Base-by-base conservation (phyloP, 305 asterid genomes). In the Euphrasia arctica region DNA sequence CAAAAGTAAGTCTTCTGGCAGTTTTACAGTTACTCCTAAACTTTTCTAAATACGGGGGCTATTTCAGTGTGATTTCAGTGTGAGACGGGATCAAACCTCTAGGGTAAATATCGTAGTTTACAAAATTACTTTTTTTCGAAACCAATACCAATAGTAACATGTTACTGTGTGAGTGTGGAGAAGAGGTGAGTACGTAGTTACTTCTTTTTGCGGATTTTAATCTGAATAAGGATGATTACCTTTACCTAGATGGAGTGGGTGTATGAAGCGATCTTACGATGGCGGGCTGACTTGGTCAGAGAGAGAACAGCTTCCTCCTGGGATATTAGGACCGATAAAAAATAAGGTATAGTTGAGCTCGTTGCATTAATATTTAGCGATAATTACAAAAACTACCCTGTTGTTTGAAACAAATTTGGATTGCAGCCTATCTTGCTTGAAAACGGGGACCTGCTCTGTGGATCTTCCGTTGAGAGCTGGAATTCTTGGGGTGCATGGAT, bases 401-500 rank as follows among this genome's bases (percentile, higher is more conserved):
- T 43, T 3, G 43, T 48, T 65, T 13, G 41, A 66, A 66, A 47
- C 41, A 43, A 54, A 45, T 56, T 15, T 71, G 15, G 55, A 67
- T 36, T 29, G 43, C 84, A 91, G 97, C 98, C 98, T 51, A 74
- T 91, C 77, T 72, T 91, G 80, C 83, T 89, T 55, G 89, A 80
- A 64, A 91, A 84, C 25, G 97, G 96, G 60, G 77, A 82, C 73
- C 75, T 91, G 85, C 87, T 91, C 12, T 91, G 98, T 58, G 98
- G 98, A 74, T 89, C 98, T 61, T 91, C 98, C 13, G 97, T 87
- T 9, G 97, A 91, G 77, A 91, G 98, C 85, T 91, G 97, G 97
- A 89, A 89, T 66, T 91, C 98, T 48, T 87, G 97, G 98, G 98
- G 98, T 63, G 95, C 98, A 63, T 91, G 98, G 98, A 79, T 89